Conservation (phyloP, 2,329 filamentous ascomycete species). For the Rhinocladiella similis region DNA sequence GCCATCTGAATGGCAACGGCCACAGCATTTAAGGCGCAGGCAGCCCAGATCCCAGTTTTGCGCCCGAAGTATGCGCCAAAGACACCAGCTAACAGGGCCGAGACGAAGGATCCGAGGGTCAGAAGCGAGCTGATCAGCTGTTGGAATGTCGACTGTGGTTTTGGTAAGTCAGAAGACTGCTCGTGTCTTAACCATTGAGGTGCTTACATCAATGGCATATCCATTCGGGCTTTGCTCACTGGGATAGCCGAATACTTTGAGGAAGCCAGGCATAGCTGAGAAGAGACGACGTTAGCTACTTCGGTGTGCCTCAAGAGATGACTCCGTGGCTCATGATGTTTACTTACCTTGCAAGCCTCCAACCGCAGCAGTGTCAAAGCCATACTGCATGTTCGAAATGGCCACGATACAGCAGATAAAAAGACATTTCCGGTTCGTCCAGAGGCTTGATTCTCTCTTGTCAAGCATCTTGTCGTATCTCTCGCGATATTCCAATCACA, state of each 20-base stretch:
- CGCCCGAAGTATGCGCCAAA: conserved; percentile 40
- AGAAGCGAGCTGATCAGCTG: conserved; percentile 48
- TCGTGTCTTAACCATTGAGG: too few species aligned
- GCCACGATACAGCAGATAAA: conserved; percentile 49
- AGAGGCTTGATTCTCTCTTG: conserved; percentile 12
- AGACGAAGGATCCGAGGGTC: conserved; percentile 47
- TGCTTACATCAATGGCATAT: conserved; percentile 33
- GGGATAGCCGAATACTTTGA: conserved; percentile 30
- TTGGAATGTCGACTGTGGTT: conserved; percentile 36
- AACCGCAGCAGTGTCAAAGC: conserved; percentile 50
- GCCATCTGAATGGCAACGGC: conserved; percentile 61
- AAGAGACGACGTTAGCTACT: neutral
- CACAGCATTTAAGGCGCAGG: conserved; percentile 50
- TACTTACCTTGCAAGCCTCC: conserved; percentile 25
- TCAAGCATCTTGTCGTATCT: conserved; percentile 7
- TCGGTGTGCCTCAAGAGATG: neutral
- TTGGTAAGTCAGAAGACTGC: too few species aligned
- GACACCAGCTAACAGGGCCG: conserved; percentile 33
- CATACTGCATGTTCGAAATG: conserved; percentile 55
- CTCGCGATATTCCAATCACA: neutral
- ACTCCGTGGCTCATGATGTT: neutral
- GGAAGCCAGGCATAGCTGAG: conserved; percentile 17
- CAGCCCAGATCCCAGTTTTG: conserved; percentile 46
- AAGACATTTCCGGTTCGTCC: conserved; percentile 36
- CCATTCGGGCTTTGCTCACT: conserved; percentile 30